phyloP scores from a whole-genome alignment of 768 basidiomycete species.

The Hericium coralloides region DNA sequence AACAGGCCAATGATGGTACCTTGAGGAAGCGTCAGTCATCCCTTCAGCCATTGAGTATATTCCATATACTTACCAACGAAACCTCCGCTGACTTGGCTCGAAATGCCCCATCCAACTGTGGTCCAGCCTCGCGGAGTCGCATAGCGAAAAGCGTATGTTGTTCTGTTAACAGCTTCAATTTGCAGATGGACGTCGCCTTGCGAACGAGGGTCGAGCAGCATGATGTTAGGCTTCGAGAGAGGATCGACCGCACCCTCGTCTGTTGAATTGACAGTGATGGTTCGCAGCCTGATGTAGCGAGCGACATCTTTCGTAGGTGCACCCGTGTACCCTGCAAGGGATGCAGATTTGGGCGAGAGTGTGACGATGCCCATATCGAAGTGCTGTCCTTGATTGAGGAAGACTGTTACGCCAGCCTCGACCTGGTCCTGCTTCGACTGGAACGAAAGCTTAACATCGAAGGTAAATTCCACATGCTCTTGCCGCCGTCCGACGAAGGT shows the following conservation, averaged over 20 bases:
- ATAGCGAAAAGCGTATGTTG: constrained; percentile 11
- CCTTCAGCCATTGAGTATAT: not conserved
- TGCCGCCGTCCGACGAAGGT: constrained; percentile 25
- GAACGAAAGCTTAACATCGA: constrained; percentile 16
- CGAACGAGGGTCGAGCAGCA: not conserved
- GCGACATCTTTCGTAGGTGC: not conserved
- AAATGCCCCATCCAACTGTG: constrained; percentile 9
- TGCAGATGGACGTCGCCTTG: not conserved
- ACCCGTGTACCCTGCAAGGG: not conserved
- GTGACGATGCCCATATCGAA: constrained; percentile 14
- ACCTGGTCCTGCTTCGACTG: constrained; percentile 12
- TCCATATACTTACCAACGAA: not conserved
- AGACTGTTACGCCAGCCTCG: constrained; percentile 24
- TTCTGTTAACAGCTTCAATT: constrained; percentile 10
- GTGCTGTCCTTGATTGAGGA: constrained; percentile 19
- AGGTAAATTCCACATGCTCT: constrained; percentile 22
- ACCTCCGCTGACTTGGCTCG: constrained; percentile 12
- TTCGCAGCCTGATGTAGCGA: constrained; percentile 10
- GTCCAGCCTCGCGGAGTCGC: not conserved
- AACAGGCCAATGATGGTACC: constrained; percentile 14
- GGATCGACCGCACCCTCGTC: constrained; percentile 5
- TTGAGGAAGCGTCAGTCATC: not conserved
- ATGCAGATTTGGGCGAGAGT: not conserved
- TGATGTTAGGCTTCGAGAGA: constrained; percentile 7
- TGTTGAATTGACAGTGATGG: constrained; percentile 8